Conservation (phyloP, 805 yeast species). For the Dipodascopsis uninucleata region DNA sequence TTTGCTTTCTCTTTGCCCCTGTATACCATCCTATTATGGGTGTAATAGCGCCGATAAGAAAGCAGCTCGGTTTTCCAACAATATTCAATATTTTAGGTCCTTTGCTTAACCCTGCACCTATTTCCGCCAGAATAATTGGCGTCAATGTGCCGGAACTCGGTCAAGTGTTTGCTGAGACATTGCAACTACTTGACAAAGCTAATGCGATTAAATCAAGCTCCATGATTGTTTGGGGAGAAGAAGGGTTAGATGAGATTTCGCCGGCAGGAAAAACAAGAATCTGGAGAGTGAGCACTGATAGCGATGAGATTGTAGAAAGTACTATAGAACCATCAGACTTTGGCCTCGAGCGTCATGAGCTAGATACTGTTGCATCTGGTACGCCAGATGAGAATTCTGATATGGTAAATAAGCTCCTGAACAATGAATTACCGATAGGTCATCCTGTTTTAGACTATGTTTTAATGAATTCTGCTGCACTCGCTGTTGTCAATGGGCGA, state of each 20-base stretch:
- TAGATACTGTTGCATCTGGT: constrained; percentile 70
- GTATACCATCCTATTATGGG: constrained; percentile 92
- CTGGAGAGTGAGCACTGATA: constrained; percentile 59
- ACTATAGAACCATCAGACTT: constrained; percentile 53
- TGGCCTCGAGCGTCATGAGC: constrained; percentile 69
- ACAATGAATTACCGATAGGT: constrained; percentile 40
- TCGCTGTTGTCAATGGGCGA: constrained; percentile 72
- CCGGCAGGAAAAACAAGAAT: constrained; percentile 78
- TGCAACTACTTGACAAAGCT: constrained; percentile 54
- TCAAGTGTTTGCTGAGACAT: constrained; percentile 77
- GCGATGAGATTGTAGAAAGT: constrained; percentile 28
- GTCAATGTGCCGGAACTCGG: constrained; percentile 81
- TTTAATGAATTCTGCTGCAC: constrained; percentile 81
- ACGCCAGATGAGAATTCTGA: constrained; percentile 84
- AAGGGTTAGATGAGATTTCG: constrained; percentile 90
- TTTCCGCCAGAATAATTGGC: constrained; percentile 78
- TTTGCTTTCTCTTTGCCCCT: constrained; percentile 83
- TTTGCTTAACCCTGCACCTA: constrained; percentile 82
- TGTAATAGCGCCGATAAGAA: constrained; percentile 71
- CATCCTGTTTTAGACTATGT: constrained; percentile 81
- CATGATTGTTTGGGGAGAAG: constrained; percentile 88
- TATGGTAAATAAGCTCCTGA: constrained; percentile 48
- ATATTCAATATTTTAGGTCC: constrained; percentile 95
- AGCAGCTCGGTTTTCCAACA: constrained; percentile 80
- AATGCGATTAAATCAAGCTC: constrained; percentile 40